Base-by-base conservation (phyloP, 495 filamentous ascomycete species). In the Daldinia decipiens region DNA sequence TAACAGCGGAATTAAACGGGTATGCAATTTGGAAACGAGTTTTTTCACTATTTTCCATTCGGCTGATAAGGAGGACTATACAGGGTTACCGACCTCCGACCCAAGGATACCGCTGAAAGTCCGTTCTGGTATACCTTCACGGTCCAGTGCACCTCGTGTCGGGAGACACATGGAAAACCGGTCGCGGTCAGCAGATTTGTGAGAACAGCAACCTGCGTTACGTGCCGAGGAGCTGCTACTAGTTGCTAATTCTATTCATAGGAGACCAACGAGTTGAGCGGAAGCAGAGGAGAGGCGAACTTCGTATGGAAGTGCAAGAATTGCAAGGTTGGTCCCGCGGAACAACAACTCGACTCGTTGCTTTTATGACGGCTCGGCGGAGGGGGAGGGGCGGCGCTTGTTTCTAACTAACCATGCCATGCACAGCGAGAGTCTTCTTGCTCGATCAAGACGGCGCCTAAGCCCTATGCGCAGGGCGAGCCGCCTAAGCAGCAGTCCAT, bases 241-340 rank as follows among this genome's bases (percentile, higher is more conserved):
- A 4, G 12, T 58, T 26, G 5, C 39, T 66, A 24, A 51, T 13
- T 9, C 24, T 47, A 47, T 19, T 38, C 27, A 12, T 54, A 98
- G 94, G 94, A 97, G 75, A 84, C 79, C 57, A 90, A 94, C 73
- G 95, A 97, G 59, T 89, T 96, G 74, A 93, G 92, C 61, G 93
- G 93, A 15, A 96, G 93, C 79, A 87, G 92, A 53, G 95, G 95
- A 51, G 94, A 98, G 80, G 96, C 95, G 8, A 97, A 97, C 80
- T 97, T 99, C 78, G 95, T 99, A 52, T 98, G 95, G 95, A 92
- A 88, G 76, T 99, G 95, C 85, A 97, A 93, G 78, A 90, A 92
- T 70, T 99, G 93, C 87, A 90, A 88, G 83, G 92, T 93, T 72
- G 9, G 71, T 64, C 39, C 9, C 9, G 3, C 58, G 5, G 8